A percentile compares a stretch with the other conserved stretches of the same genome.
Evolutionary conservation across 1,284 basidiomycete species (phyloP).

Genomic region (Vanrija sp.): DNA sequence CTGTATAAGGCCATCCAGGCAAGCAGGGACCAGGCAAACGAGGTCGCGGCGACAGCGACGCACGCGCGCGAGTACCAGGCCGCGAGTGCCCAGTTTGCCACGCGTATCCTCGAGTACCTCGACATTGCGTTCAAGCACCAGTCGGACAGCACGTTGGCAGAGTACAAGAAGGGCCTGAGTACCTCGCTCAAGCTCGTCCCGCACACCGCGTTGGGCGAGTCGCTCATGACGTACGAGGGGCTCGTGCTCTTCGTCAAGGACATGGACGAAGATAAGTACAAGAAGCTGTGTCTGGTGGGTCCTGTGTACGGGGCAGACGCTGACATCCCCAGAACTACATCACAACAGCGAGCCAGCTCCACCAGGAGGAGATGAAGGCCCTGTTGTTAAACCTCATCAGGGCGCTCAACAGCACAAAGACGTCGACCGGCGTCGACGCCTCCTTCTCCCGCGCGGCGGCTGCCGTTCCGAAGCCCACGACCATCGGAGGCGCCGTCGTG

Average conservation of each 20-base stretch:
- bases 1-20: conserved; percentile 95
- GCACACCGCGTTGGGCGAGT: conserved; percentile 71
- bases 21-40: conserved; percentile 72
- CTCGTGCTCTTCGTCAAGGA: conserved; percentile 91
- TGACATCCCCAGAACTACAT: conserved; percentile 68
- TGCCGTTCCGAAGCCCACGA: conserved; percentile 1
- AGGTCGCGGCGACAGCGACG: conserved; percentile 92
- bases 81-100: conserved; percentile 85
- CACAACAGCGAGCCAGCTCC: conserved; percentile 72
- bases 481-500: conserved; percentile 52
- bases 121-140: conserved; percentile 79
- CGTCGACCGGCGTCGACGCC: conserved; percentile 45
- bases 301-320: not conserved
- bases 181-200: conserved; percentile 51
- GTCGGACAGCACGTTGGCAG: conserved; percentile 47
- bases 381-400: conserved; percentile 62
- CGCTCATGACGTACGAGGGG: conserved; percentile 82
- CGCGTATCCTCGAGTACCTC: conserved; percentile 81
- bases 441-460: conserved; percentile 9
- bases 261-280: conserved; percentile 82
- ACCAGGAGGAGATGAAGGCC: conserved; percentile 71
- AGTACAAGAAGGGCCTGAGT: conserved; percentile 30
- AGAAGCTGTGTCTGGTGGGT: conserved; percentile 78
- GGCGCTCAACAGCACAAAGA: conserved; percentile 58
- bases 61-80: conserved; percentile 82